Conservation (phyloP, 176 grass and related monocot genomes). For the Cocos nucifera region DNA sequence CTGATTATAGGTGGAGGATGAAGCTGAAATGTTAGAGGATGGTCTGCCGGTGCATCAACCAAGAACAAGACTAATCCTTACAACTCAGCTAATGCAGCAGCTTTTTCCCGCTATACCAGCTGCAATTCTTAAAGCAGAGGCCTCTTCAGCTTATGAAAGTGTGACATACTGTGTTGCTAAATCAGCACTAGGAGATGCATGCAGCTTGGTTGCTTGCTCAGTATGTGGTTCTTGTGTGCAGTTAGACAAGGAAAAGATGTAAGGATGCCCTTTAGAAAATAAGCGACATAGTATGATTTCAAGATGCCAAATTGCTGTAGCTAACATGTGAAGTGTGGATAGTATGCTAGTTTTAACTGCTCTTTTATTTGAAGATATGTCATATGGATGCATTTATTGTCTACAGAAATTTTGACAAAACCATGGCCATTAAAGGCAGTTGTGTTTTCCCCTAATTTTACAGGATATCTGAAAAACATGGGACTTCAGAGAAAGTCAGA, state of each 20-base stretch:
- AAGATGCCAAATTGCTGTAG: no score
- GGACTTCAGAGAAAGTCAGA: neutral
- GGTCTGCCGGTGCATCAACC: neutral
- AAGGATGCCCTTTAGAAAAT: neutral
- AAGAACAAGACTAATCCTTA: conserved; percentile 30
- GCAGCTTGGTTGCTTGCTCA: conserved; percentile 15
- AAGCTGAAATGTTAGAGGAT: conserved; percentile 21
- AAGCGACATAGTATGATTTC: no score
- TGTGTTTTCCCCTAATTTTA: conserved; percentile 2
- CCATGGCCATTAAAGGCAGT: neutral
- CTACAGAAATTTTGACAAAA: neutral
- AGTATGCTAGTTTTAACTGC: no score
- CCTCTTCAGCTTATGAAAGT: conserved; percentile 21
- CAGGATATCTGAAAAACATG: conserved; percentile 13
- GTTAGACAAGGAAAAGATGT: conserved; percentile 11
- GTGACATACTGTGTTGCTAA: conserved; percentile 24
- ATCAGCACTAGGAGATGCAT: conserved; percentile 31
- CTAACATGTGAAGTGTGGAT: no score
- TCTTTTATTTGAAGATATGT: neutral
- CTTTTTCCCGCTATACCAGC: conserved; percentile 24
- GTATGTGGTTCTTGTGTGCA: conserved; percentile 1
- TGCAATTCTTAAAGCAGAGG: conserved; percentile 22
- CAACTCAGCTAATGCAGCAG: conserved; percentile 28
- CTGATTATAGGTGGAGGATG: conserved; percentile 27
- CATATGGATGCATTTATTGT: neutral